These are phyloP conservation scores for Ambrosia artemisiifolia DNA, from an alignment of 129 eudicot genomes.

Conservation along the genomic window DNA sequence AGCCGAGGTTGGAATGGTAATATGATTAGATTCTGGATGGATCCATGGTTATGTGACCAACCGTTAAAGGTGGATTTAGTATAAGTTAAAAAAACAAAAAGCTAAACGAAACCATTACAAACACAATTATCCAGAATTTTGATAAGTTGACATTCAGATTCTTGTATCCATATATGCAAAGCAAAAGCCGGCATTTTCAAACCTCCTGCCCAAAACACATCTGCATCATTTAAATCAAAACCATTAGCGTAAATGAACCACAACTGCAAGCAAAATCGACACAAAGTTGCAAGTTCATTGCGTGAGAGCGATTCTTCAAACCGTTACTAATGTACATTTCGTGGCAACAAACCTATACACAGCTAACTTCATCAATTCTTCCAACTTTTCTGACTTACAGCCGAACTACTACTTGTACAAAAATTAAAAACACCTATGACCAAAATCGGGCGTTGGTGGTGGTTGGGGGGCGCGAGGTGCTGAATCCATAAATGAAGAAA, in stretches of 20 bases:
- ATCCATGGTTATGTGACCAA: too few species aligned
- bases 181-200: too few species aligned
- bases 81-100: too few species aligned
- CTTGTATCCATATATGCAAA: too few species aligned
- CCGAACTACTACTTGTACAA: slow-evolving; percentile 21
- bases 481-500: slow-evolving; percentile 12
- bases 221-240: background rate
- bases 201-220: too few species aligned
- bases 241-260: background rate
- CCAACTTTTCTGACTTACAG: background rate
- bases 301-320: slow-evolving; percentile 23
- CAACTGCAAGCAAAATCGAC: slow-evolving; percentile 14
- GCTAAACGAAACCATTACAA: too few species aligned
- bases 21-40: too few species aligned
- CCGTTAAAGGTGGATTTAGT: too few species aligned
- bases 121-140: too few species aligned
- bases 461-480: background rate
- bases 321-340: slow-evolving; percentile 42
- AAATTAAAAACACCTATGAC: slow-evolving; percentile 22
- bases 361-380: slow-evolving; percentile 19
- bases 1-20: too few species aligned
- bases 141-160: too few species aligned
- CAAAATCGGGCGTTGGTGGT: slow-evolving; percentile 7
- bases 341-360: slow-evolving; percentile 26
- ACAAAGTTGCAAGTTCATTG: slow-evolving; percentile 18